Evolutionary conservation across 2,329 filamentous ascomycete genomes (phyloP).

Genomic region (Mycosphaerella sp.): DNA sequence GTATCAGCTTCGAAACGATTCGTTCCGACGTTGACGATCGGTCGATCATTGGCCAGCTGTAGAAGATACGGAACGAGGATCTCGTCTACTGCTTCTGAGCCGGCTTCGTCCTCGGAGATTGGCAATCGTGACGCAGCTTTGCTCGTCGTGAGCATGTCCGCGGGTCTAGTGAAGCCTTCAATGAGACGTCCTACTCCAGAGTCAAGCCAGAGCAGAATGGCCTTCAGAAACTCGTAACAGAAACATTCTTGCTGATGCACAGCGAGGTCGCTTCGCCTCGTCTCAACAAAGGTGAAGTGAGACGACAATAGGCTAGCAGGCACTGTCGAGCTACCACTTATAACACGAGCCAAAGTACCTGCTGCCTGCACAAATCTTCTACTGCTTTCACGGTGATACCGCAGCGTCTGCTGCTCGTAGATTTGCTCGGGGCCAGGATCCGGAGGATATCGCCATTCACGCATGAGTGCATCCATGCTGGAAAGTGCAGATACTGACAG

Average conservation of each 20-base stretch:
- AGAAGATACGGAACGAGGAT: slow-evolving; percentile 55
- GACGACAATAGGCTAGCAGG: slow-evolving; percentile 21
- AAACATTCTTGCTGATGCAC: slow-evolving; percentile 45
- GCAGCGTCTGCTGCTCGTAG: slow-evolving; percentile 50
- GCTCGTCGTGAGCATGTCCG: slow-evolving; percentile 31
- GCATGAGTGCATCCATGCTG: slow-evolving; percentile 51
- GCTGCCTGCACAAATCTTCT: slow-evolving; percentile 58
- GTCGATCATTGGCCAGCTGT: slow-evolving; percentile 45
- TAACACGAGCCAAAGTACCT: slow-evolving; percentile 50
- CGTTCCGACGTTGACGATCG: slow-evolving; percentile 52
- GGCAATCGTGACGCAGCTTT: slow-evolving; percentile 41
- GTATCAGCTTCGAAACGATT: slow-evolving; percentile 54
- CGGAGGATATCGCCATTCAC: slow-evolving; percentile 53
- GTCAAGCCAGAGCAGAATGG: slow-evolving; percentile 57
- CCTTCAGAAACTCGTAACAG: slow-evolving; percentile 59
- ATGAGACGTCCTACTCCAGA: slow-evolving; percentile 52
- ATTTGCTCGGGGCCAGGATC: slow-evolving; percentile 51
- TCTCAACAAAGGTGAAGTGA: slow-evolving; percentile 26
- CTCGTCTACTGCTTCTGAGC: slow-evolving; percentile 50
- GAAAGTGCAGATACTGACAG: slow-evolving; percentile 42
- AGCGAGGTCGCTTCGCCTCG: slow-evolving; percentile 38
- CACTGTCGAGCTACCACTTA: slow-evolving; percentile 50
- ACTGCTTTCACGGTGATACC: slow-evolving; percentile 50
- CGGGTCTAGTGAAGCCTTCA: slow-evolving; percentile 50
- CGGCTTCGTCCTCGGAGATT: slow-evolving; percentile 45